Evolutionary conservation across 352 stramenopile species (phyloP).

Genomic region (Sclerospora graminicola): DNA sequence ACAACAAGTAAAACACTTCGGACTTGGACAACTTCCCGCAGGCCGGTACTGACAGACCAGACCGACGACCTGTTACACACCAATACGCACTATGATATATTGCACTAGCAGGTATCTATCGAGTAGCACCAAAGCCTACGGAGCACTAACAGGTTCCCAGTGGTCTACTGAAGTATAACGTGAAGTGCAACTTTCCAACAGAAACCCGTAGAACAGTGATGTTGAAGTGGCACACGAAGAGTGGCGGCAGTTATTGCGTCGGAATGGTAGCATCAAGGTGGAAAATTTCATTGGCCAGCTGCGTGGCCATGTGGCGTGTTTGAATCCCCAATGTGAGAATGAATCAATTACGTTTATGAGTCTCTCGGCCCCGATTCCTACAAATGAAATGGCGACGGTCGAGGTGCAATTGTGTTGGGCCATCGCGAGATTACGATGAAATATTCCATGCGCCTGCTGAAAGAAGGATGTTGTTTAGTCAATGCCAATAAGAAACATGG

Average conservation of each 20-base stretch:
- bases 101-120: too few relatives aligned
- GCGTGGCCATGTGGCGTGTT: constrained; percentile 80
- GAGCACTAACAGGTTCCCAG: too few relatives aligned
- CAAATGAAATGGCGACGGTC: constrained; percentile 36
- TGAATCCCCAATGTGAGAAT: constrained; percentile 55
- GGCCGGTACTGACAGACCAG: too few relatives aligned
- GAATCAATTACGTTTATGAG: constrained; percentile 86
- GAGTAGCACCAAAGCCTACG: too few relatives aligned
- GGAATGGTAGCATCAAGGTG: constrained; percentile 89
- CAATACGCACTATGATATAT: too few relatives aligned
- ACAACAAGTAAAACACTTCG: too few relatives aligned
- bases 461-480: constrained; percentile 29
- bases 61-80: too few relatives aligned
- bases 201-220: constrained; percentile 50
- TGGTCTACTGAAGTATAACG: too few relatives aligned
- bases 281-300: constrained; percentile 88
- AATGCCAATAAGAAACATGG: constrained; percentile 55
- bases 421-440: constrained; percentile 61
- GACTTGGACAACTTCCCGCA: too few relatives aligned
- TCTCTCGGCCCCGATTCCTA: constrained; percentile 83
- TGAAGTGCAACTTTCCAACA: too few relatives aligned
- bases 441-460: constrained; percentile 48
- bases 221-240: constrained; percentile 60
- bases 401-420: constrained; percentile 69
- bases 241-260: constrained; percentile 77